phyloP scores from a whole-genome alignment of 345 rosid species.

The Lenwebbia sp. region DNA sequence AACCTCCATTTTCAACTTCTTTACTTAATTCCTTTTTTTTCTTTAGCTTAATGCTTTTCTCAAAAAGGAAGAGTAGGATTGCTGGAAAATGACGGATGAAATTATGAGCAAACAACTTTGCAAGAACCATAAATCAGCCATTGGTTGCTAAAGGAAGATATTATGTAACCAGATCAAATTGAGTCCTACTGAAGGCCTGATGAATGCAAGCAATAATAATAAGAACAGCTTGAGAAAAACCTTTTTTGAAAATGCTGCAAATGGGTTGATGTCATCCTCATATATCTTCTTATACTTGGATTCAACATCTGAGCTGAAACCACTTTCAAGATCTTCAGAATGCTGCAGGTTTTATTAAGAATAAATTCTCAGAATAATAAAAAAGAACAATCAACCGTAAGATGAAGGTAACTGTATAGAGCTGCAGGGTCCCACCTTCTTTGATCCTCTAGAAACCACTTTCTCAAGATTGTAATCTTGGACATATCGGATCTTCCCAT shows the following conservation, averaged over 20 bases:
- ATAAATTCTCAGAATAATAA: neutral
- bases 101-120: neutral
- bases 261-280: slow-evolving; percentile 95
- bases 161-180: neutral
- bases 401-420: neutral
- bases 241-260: slow-evolving; percentile 98
- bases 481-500: slow-evolving; percentile 93
- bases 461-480: slow-evolving; percentile 92
- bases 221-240: slow-evolving; percentile 6
- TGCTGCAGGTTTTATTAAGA: slow-evolving; percentile 23
- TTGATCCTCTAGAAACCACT: slow-evolving; percentile 92
- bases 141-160: neutral
- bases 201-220: neutral
- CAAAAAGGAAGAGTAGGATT: neutral
- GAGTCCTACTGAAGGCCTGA: neutral
- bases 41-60: neutral
- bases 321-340: slow-evolving; percentile 87
- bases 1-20: neutral
- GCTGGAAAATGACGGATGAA: neutral
- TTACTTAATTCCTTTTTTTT: neutral
- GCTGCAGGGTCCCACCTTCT: slow-evolving; percentile 38
- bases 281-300: slow-evolving; percentile 98
- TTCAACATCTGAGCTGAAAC: slow-evolving; percentile 86
- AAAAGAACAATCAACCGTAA: neutral
- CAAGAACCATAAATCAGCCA: neutral